A percentile compares a stretch with the other conserved stretches of the same genome.
Evolutionary conservation across 441 rosid genomes (phyloP).

Genomic region (Populus trichocarpa): DNA sequence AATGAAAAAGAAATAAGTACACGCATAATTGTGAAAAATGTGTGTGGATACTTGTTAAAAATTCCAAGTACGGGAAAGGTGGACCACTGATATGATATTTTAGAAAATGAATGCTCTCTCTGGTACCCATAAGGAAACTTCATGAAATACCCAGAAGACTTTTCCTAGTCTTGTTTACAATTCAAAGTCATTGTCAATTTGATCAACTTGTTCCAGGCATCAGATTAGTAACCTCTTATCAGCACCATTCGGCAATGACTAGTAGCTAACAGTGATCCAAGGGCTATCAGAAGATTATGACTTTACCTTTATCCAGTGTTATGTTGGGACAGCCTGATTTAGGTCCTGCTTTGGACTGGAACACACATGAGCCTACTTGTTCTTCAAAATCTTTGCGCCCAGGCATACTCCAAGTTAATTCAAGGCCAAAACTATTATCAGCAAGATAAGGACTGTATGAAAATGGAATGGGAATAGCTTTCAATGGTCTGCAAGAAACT

Average conservation of each 20-base stretch:
- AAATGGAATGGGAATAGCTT: constrained; percentile 51
- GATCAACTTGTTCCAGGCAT: not conserved
- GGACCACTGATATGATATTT: not conserved
- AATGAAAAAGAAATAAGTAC: no score
- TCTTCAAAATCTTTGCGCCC: constrained; percentile 9
- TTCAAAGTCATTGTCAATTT: not conserved
- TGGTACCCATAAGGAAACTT: not conserved
- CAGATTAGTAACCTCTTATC: not conserved
- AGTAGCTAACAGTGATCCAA: not conserved
- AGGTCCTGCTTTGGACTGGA: not conserved
- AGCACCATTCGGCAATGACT: not conserved
- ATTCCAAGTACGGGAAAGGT: not conserved
- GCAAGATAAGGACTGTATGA: constrained; percentile 47
- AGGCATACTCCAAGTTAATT: constrained; percentile 50
- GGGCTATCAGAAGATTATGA: not conserved
- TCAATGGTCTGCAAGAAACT: constrained; percentile 36
- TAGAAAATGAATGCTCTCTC: not conserved
- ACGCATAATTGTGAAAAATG: not conserved
- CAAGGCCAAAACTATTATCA: constrained; percentile 55
- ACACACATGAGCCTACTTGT: not conserved
- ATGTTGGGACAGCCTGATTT: not conserved
- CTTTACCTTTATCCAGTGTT: constrained; percentile 8
- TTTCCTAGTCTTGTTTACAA: not conserved
- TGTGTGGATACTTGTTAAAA: not conserved
- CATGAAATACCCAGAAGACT: not conserved